These are phyloP conservation scores for Monosporascus sp. DNA, from an alignment of 2,329 filamentous ascomycete species.

Conservation along the genomic window DNA sequence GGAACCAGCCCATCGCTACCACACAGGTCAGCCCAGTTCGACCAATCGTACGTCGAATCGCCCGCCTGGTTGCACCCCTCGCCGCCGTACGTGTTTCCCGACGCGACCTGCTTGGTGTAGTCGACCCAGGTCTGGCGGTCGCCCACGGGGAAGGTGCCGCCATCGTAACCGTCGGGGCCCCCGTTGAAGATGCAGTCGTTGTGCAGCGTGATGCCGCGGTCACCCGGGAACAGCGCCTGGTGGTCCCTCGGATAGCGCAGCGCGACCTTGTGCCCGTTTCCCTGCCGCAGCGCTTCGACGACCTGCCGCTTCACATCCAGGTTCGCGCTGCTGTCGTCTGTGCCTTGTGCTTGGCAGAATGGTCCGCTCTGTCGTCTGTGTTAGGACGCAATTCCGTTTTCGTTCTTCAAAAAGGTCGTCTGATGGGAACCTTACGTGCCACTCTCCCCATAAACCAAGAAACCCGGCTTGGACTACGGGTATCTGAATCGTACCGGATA, in stretches of 20 bases:
- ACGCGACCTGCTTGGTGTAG: constrained; percentile 6
- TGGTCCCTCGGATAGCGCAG: constrained; percentile 12
- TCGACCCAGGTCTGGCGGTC: constrained; percentile 10
- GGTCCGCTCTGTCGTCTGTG: constrained; percentile 3
- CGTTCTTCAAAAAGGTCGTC: not conserved
- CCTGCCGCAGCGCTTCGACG: constrained; percentile 2
- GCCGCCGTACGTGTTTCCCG: constrained; percentile 11
- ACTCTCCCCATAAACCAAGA: constrained; percentile 12
- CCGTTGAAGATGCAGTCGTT: constrained; percentile 27
- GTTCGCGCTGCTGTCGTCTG: constrained; percentile 1
- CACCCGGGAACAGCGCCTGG: constrained; percentile 3
- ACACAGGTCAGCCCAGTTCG: constrained; percentile 7
- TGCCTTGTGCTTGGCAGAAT: constrained; percentile 1
- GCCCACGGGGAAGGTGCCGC: constrained; percentile 9
- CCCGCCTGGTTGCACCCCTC: constrained; percentile 7
- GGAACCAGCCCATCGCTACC: constrained; percentile 7
- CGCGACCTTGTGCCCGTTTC: constrained; percentile 7
- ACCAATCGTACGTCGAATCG: constrained; percentile 9
- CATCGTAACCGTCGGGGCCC: constrained; percentile 18
- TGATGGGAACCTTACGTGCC: constrained; percentile 8
- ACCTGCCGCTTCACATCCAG: constrained; percentile 4
- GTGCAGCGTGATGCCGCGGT: constrained; percentile 26
- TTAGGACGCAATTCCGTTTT: not conserved
- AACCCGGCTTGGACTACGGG: constrained; percentile 14
- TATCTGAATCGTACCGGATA: constrained; percentile 5